Evolutionary conservation across 352 stramenopile genomes (phyloP).

Genomic region (Albugo candida): DNA sequence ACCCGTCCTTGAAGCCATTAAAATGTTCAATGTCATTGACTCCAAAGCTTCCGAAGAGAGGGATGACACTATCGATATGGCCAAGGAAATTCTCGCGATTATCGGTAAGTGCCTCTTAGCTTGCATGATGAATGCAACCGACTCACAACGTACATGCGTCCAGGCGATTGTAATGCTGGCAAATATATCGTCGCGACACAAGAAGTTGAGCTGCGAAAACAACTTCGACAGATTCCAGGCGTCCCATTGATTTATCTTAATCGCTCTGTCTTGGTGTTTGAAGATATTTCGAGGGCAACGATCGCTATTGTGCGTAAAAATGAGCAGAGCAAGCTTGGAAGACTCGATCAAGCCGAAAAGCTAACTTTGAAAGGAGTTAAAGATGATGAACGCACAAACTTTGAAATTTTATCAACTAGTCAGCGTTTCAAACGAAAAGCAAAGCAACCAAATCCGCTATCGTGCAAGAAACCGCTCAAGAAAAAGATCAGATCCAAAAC

Average conservation of each 20-base stretch:
- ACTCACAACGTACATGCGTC: too few species aligned
- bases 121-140: background rate
- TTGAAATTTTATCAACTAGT: conserved; percentile 15
- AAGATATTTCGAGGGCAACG: conserved; percentile 60
- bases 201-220: conserved; percentile 63
- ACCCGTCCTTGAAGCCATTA: conserved; percentile 37
- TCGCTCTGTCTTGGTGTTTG: conserved; percentile 72
- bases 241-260: conserved; percentile 78
- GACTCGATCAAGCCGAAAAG: conserved; percentile 56
- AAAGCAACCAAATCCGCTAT: conserved; percentile 57
- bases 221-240: conserved; percentile 36
- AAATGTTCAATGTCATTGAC: conserved; percentile 45
- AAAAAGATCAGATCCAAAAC: conserved; percentile 71
- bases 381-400: conserved; percentile 5
- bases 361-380: conserved; percentile 42
- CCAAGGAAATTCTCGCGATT: conserved; percentile 26
- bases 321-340: conserved; percentile 45
- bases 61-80: conserved; percentile 32
- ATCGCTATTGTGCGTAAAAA: conserved; percentile 62
- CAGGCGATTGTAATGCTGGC: conserved; percentile 45
- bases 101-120: conserved; percentile 8
- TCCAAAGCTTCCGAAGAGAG: conserved; percentile 10
- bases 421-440: conserved; percentile 14
- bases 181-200: conserved; percentile 75
- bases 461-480: conserved; percentile 48